Evolutionary conservation across 306 rosid species (phyloP).

Genomic region (Cyamopsis tetragonoloba): DNA sequence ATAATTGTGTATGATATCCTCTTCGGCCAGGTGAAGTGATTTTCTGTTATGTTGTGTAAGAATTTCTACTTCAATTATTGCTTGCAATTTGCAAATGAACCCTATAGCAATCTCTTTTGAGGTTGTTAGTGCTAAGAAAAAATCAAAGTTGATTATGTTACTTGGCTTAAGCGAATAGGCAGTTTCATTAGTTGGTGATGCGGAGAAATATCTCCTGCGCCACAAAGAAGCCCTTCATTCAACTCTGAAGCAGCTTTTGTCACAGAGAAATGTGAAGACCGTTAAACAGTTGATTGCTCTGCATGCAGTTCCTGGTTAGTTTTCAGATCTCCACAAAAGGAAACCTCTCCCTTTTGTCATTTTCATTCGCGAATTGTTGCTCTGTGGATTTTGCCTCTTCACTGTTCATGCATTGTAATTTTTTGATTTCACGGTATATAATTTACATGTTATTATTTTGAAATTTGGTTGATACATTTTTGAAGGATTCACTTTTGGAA

Average conservation of each 20-base stretch:
- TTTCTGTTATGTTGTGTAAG: neutral
- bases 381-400: neutral
- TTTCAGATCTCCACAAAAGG: neutral
- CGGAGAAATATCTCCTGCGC: conserved; percentile 66
- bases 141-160: too few relatives aligned
- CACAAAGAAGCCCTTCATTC: conserved; percentile 50
- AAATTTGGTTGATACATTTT: neutral
- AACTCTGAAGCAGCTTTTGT: conserved; percentile 48
- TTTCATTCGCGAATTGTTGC: neutral
- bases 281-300: conserved; percentile 58
- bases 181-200: conserved; percentile 61
- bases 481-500: neutral
- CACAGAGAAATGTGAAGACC: conserved; percentile 47
- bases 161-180: too few relatives aligned
- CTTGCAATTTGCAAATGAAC: too few relatives aligned
- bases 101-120: too few relatives aligned
- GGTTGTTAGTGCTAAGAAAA: too few relatives aligned
- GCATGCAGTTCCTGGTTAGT: conserved; percentile 58
- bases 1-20: conserved; percentile 79
- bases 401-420: neutral
- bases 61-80: neutral
- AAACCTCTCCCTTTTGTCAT: neutral
- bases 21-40: conserved; percentile 62
- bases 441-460: neutral
- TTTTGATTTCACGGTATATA: neutral